Conservation (phyloP, 371 early-diverging fungal species). For the Mortierella sp. region DNA sequence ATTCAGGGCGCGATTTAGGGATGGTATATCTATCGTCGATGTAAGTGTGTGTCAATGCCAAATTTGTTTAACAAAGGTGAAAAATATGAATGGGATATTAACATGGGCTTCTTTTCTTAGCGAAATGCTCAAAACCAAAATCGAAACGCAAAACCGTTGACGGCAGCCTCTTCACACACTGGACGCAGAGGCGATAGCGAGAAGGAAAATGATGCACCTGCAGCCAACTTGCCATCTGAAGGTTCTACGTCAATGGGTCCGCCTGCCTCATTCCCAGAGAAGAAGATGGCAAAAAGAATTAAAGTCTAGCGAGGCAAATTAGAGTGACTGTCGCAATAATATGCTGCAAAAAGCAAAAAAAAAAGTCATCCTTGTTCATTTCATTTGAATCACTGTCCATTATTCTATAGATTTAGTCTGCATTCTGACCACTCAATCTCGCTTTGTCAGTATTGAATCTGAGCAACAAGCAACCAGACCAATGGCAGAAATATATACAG, state of each 20-base stretch:
- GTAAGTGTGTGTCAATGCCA: constrained; percentile 39
- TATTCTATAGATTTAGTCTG: not conserved
- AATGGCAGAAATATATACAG: not conserved
- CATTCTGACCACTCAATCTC: not conserved
- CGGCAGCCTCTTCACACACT: not conserved
- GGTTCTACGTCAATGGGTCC: not conserved
- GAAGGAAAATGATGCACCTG: constrained; percentile 23
- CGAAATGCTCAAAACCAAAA: constrained; percentile 20
- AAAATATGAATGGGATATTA: not conserved
- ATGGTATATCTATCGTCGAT: constrained; percentile 97
- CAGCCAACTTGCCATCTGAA: constrained; percentile 6
- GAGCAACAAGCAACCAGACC: not conserved
- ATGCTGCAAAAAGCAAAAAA: too few relatives aligned
- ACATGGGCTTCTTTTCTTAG: constrained; percentile 1
- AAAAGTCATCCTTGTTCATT: too few relatives aligned
- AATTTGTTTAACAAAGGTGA: too few relatives aligned
- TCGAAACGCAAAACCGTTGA: not conserved
- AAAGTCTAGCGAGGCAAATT: constrained; percentile 26
- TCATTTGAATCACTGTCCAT: too few relatives aligned
- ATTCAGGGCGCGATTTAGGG: constrained; percentile 95
- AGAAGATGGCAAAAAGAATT: constrained; percentile 24
- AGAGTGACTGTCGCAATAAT: too few relatives aligned
- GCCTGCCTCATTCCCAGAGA: not conserved
- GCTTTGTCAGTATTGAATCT: not conserved
- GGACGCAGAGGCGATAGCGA: constrained; percentile 18